These are phyloP conservation scores for Xylaria sp. DNA, from an alignment of 2,329 filamentous ascomycete species.

Conservation along the genomic window DNA sequence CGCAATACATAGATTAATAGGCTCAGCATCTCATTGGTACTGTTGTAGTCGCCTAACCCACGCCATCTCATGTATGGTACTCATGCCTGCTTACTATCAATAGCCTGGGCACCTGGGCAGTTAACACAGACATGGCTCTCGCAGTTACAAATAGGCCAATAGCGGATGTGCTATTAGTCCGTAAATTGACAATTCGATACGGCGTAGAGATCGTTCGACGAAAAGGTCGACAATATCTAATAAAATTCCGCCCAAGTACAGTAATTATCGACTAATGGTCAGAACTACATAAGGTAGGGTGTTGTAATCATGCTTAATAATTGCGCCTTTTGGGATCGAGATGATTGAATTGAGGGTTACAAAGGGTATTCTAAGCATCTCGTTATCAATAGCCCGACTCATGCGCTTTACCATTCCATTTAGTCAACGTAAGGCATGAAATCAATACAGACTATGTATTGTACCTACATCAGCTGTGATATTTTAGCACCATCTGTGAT, in stretches of 20 bases:
- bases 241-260: neutral
- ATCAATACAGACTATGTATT: neutral
- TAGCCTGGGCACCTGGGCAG: neutral
- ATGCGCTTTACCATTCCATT: neutral
- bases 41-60: conserved; percentile 16
- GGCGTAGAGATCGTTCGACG: conserved; percentile 3
- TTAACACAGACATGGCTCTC: neutral
- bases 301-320: conserved; percentile 11
- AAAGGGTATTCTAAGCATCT: conserved; percentile 15
- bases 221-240: neutral
- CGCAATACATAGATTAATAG: neutral
- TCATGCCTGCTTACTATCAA: conserved; percentile 25
- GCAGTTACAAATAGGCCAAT: neutral
- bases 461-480: neutral
- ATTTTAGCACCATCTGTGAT: conserved; percentile 15
- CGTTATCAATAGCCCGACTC: neutral
- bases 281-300: neutral
- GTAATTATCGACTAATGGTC: conserved; percentile 14
- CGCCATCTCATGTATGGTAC: conserved; percentile 30
- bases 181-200: conserved; percentile 3
- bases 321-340: neutral
- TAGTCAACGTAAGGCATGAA: neutral
- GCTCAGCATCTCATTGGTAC: neutral
- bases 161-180: neutral
- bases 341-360: neutral